These are phyloP conservation scores for Diaporthe sp. DNA, from an alignment of 2,329 filamentous ascomycete species.

Conservation along the genomic window DNA sequence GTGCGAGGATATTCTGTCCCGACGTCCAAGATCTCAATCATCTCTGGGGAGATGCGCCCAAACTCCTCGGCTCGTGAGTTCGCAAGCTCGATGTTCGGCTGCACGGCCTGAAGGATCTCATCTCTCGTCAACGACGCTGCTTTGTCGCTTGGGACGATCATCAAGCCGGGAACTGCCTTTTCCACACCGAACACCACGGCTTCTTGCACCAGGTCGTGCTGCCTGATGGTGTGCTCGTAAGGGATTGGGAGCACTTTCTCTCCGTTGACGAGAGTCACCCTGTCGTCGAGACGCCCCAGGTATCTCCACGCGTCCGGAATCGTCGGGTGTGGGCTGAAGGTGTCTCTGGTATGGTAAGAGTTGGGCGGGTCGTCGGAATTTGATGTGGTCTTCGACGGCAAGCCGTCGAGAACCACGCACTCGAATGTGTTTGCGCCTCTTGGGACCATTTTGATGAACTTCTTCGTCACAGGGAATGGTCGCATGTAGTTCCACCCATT, in stretches of 20 bases:
- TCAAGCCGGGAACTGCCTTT: conserved; percentile 63
- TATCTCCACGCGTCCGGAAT: conserved; percentile 60
- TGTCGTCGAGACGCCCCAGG: conserved; percentile 59
- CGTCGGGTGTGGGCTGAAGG: conserved; percentile 58
- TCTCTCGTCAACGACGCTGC: conserved; percentile 52
- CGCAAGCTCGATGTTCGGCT: conserved; percentile 63
- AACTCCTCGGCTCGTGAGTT: conserved; percentile 66
- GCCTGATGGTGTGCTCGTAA: conserved; percentile 66
- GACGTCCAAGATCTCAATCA: conserved; percentile 62
- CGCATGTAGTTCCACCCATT: conserved; percentile 69
- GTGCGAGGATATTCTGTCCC: conserved; percentile 61
- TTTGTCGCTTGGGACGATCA: conserved; percentile 64
- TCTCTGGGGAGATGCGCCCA: conserved; percentile 64
- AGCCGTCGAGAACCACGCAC: conserved; percentile 49
- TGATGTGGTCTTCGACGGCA: conserved; percentile 49
- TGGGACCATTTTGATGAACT: conserved; percentile 55
- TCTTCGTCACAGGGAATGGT: conserved; percentile 53
- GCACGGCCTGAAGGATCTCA: conserved; percentile 62
- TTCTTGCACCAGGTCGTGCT: conserved; percentile 66
- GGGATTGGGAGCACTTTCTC: conserved; percentile 62
- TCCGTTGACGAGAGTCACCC: conserved; percentile 60
- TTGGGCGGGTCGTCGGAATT: conserved; percentile 59
- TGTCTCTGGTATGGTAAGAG: conserved; percentile 60
- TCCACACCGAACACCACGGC: conserved; percentile 70
- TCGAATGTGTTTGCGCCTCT: conserved; percentile 52